Evolutionary conservation across 306 rosid species (phyloP).

Genomic region (Dalbergia cultrata): DNA sequence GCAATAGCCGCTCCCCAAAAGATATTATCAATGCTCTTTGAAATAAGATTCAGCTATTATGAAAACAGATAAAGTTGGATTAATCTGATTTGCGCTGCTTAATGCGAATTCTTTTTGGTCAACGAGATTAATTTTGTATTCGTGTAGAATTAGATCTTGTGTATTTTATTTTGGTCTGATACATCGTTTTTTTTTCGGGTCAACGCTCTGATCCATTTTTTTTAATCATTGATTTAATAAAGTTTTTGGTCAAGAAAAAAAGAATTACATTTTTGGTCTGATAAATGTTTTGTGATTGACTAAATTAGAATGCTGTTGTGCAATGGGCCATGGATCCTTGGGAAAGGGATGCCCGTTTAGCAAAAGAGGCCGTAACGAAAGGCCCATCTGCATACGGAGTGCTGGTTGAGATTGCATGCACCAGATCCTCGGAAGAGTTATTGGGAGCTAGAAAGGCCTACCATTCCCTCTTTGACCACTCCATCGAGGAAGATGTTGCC

Average conservation of each 20-base stretch:
- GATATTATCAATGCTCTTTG: background rate
- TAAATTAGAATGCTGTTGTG: slow-evolving; percentile 75
- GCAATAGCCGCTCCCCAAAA: too few species aligned
- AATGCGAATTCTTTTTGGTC: background rate
- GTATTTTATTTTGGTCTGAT: too few species aligned
- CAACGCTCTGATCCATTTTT: too few species aligned
- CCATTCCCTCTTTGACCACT: slow-evolving; percentile 91
- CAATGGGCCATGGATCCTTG: slow-evolving; percentile 95
- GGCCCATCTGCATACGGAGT: slow-evolving; percentile 62
- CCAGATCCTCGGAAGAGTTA: slow-evolving; percentile 82
- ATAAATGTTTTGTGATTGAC: too few species aligned
- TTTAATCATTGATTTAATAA: too few species aligned
- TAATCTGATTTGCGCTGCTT: slow-evolving; percentile 7
- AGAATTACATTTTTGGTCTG: too few species aligned
- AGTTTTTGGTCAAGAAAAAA: too few species aligned
- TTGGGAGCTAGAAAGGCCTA: slow-evolving; percentile 92
- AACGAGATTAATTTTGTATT: too few species aligned
- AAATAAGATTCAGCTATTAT: background rate
- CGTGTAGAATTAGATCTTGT: too few species aligned
- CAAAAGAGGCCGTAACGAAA: slow-evolving; percentile 73
- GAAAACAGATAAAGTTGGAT: background rate
- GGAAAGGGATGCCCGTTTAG: slow-evolving; percentile 96
- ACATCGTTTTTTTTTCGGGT: too few species aligned
- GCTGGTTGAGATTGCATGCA: slow-evolving; percentile 82
- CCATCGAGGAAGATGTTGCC: slow-evolving; percentile 93